Evolutionary conservation across 1,139 yeast genomes (phyloP), one percentile per base, ranked within the genome.

Genomic region (Meyerozyma smithsonii): DNA sequence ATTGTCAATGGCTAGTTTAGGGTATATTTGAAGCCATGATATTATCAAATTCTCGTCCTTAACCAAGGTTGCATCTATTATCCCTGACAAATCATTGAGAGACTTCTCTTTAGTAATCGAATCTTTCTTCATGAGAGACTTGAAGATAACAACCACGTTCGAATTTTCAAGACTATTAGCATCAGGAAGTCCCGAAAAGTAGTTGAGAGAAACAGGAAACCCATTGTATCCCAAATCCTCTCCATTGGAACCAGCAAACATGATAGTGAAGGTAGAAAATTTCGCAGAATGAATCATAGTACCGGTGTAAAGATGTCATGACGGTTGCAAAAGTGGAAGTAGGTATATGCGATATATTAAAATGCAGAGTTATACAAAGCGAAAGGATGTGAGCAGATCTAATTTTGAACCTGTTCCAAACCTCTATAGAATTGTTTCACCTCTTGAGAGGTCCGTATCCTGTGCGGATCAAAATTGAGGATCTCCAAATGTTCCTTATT

Each of bases 31-130:
- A 25, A 85, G 69, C 95, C 96, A 89, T 3, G 88, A 73, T 6
- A 76, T 64, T 6, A 81, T 54, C 2, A 75, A 72, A 43, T 76
- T 49, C 36, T 83, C 82, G 45, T 78, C 74, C 14, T 52, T 53
- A 8, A 55, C 52, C 4, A 15, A n/a, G 4, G 15, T 21, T 16
- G 15, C 34, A n/a, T 30, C 34, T 16, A 30, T 30, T 16, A 30
- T 11, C 7, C 16, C 16, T 14, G 15, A 44, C 25, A 90, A 61
- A 30, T 86, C 95, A 8, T 51, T 59, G 26, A 88, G 63, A 0
- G 95, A 89, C 54, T 83, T 85, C 51, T 88, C 96, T 54, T 82
- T 85, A 0, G 98, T 92, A 17, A 79, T 81, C 11, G 84, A 74
- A 52, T 89, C 96, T 54, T 85, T 79, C 58, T 89, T 90, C 55